Conservation (phyloP, 106 monocot species). For the Dendrobium chrysotoxum region DNA sequence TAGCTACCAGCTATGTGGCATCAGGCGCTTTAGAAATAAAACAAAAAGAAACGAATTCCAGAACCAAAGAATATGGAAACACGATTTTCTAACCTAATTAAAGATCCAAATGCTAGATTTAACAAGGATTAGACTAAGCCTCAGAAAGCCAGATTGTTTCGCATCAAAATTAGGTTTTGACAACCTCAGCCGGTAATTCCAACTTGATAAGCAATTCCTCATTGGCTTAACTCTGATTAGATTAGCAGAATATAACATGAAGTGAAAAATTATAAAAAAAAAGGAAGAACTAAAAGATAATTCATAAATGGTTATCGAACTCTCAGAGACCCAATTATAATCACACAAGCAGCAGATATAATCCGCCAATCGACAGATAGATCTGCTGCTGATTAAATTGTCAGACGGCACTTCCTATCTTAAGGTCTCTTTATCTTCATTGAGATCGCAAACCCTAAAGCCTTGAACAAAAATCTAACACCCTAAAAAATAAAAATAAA, state of each 20-base stretch:
- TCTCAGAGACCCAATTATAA: slow-evolving; percentile 34
- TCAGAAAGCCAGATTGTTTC: neutral
- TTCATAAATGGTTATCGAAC: neutral
- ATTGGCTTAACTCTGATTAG: neutral
- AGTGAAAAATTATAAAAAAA: neutral
- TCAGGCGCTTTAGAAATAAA: neutral
- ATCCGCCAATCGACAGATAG: neutral
- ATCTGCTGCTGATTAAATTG: neutral
- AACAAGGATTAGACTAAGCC: neutral
- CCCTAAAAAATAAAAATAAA: no score
- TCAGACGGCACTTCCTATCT: slow-evolving; percentile 7
- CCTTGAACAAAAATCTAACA: no score
- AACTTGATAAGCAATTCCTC: neutral
- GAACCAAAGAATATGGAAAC: neutral
- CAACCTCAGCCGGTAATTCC: slow-evolving; percentile 5
- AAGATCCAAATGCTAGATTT: neutral
- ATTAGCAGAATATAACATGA: neutral
- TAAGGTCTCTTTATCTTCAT: neutral
- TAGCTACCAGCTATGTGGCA: slow-evolving; percentile 14
- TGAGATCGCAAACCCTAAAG: neutral
- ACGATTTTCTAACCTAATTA: neutral
- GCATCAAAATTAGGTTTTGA: slow-evolving; percentile 3
- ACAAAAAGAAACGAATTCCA: neutral
- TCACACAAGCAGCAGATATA: slow-evolving; percentile 20
- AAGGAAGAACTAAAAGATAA: neutral